These are phyloP conservation scores for Thalassiosira mediterranea DNA, from an alignment of 352 stramenopile genomes.

Conservation along the genomic window DNA sequence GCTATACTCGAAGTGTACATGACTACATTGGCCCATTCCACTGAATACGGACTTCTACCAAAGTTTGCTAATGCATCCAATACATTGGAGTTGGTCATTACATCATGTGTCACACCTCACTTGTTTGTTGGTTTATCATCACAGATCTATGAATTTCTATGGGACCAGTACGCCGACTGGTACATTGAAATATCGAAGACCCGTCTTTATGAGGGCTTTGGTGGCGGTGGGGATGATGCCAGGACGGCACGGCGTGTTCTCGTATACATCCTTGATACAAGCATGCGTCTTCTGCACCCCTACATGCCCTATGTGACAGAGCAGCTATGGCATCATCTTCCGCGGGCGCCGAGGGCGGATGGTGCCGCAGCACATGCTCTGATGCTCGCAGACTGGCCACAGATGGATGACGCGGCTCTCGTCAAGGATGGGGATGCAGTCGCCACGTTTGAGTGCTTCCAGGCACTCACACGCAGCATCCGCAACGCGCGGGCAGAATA, in stretches of 20 bases:
- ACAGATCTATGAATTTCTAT: slow-evolving; percentile 88
- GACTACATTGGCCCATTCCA: no score
- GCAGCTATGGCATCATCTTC: slow-evolving; percentile 87
- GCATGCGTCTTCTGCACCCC: slow-evolving; percentile 92
- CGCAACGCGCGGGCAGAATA: slow-evolving; percentile 88
- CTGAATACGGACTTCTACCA: no score
- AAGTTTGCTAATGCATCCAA: slow-evolving; percentile 7
- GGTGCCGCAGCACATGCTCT: slow-evolving; percentile 72
- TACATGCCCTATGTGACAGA: slow-evolving; percentile 99
- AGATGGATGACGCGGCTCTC: slow-evolving; percentile 80
- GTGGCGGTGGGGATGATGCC: slow-evolving; percentile 66
- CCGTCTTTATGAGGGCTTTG: slow-evolving; percentile 78
- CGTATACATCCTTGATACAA: slow-evolving; percentile 87
- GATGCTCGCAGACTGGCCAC: slow-evolving; percentile 86
- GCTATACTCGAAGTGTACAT: no score
- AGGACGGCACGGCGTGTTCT: slow-evolving; percentile 81
- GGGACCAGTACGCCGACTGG: slow-evolving; percentile 89
- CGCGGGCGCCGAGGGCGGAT: slow-evolving; percentile 45
- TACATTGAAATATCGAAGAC: slow-evolving; percentile 89
- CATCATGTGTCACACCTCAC: no score
- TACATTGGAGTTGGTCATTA: no score
- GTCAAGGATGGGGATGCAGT: slow-evolving; percentile 69
- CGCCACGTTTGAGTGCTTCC: slow-evolving; percentile 82
- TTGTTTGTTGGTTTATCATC: slow-evolving; percentile 3
- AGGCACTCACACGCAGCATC: slow-evolving; percentile 85